phyloP scores from a whole-genome alignment of 2,329 filamentous ascomycete genomes.

The Xylaria sp. region DNA sequence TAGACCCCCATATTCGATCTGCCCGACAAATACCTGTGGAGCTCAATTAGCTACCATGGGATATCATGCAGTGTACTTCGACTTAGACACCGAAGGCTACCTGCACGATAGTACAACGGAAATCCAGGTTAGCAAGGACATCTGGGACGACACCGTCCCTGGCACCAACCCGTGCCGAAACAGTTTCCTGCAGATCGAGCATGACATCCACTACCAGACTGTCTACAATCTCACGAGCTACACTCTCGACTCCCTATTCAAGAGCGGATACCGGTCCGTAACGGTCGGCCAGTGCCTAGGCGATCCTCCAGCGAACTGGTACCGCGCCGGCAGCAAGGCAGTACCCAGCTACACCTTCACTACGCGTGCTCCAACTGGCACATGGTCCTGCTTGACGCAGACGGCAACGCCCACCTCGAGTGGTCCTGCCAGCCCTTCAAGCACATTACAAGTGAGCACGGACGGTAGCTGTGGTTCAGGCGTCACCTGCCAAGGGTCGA shows the following conservation, averaged over 20 bases:
- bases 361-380: slow-evolving; percentile 38
- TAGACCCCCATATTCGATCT: slow-evolving; percentile 43
- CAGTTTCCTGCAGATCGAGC: slow-evolving; percentile 47
- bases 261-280: slow-evolving; percentile 52
- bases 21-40: slow-evolving; percentile 35
- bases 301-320: slow-evolving; percentile 58
- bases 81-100: slow-evolving; percentile 43
- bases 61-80: slow-evolving; percentile 42
- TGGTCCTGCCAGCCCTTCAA: slow-evolving; percentile 28
- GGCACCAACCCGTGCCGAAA: slow-evolving; percentile 38
- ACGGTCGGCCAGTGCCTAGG: slow-evolving; percentile 62
- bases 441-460: slow-evolving; percentile 34
- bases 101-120: slow-evolving; percentile 38
- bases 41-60: slow-evolving; percentile 38
- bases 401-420: slow-evolving; percentile 20
- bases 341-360: slow-evolving; percentile 39
- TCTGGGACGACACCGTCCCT: slow-evolving; percentile 45
- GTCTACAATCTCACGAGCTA: slow-evolving; percentile 55
- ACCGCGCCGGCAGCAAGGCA: slow-evolving; percentile 46
- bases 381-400: slow-evolving; percentile 34
- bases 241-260: slow-evolving; percentile 49
- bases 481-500: slow-evolving; percentile 38
- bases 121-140: slow-evolving; percentile 46
- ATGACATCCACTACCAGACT: slow-evolving; percentile 54
- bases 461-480: slow-evolving; percentile 38